Evolutionary conservation across 176 grass and related monocot genomes (phyloP), one percentile per base, ranked within the genome.

Genomic region (Saccharum spontaneum): DNA sequence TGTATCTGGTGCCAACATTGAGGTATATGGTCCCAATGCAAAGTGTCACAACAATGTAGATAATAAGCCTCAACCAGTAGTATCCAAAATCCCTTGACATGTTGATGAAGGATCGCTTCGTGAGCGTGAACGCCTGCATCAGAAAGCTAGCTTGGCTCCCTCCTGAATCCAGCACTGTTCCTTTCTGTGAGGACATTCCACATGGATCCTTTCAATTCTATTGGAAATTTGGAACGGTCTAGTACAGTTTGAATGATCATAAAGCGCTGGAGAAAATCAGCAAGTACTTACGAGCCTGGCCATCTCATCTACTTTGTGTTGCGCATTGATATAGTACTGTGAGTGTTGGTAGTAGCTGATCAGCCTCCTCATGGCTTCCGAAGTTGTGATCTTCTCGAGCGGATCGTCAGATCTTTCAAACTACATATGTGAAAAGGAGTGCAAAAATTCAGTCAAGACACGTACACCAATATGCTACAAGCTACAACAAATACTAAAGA

Each of bases 71-170:
- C 86, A 99, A 69, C 97, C 97, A 99, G 90, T 99, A 99, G 69
- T 99, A 99, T 18, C 97, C 97, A 33, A 99, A 99, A 73, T 99
- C 97, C 37, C 97, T 90, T 0, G 94, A 92, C 97, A 99, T 99
- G 77, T 99, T 99, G 26, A 91, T 57, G 66, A 99, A 96, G 10
- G 97, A 99, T 62, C 97, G 82, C 81, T 86, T 94, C 0, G 91
- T 99, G 41, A 99, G 76, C 1, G 86, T 94, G 75, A 77, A 91
- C 24, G 84, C 38, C 82, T 99, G 97, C 97, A 96, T 96, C 8
- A 76, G 75, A 39, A 99, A 99, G 89, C 91, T 99, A 72, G 97
- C 94, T 46, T 94, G 97, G 84, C 97, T 96, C 3, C 97, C 97
- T 80, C 97, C 94, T 82, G 90, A 75, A 84, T 99, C 86, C 72